These are phyloP conservation scores for Myxozyma udenii DNA, from an alignment of 805 yeast species.

Conservation along the genomic window DNA sequence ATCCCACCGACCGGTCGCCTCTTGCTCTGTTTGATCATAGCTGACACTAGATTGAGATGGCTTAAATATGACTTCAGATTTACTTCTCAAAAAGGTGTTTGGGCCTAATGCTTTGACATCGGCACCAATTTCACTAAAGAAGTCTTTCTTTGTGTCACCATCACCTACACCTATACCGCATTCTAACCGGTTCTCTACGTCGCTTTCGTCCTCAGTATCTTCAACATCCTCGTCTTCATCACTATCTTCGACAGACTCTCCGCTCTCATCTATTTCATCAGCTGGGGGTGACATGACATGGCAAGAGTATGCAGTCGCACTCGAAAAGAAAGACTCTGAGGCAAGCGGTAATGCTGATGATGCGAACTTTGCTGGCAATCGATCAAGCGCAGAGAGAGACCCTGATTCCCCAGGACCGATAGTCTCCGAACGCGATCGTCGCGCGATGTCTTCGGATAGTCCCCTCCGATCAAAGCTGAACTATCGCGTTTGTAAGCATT, in stretches of 20 bases:
- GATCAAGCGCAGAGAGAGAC: neutral
- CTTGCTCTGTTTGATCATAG: too few species aligned
- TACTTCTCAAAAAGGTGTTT: neutral
- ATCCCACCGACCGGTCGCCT: too few species aligned
- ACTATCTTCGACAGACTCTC: slow-evolving; percentile 14
- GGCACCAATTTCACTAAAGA: neutral
- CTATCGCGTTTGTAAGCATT: slow-evolving; percentile 49
- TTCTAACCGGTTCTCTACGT: neutral
- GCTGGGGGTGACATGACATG: slow-evolving; percentile 18
- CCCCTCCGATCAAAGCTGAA: slow-evolving; percentile 44
- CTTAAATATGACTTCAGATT: neutral
- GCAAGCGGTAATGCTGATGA: neutral
- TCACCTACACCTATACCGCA: neutral
- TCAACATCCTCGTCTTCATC: slow-evolving; percentile 19
- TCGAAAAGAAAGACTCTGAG: slow-evolving; percentile 11
- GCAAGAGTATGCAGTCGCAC: slow-evolving; percentile 23
- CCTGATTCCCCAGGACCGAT: slow-evolving; percentile 22
- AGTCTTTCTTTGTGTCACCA: neutral
- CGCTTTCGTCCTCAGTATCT: neutral
- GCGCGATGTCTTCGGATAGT: slow-evolving; percentile 29
- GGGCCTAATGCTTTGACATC: neutral
- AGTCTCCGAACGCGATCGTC: slow-evolving; percentile 17
- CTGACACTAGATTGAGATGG: too few species aligned
- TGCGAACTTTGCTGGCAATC: neutral
- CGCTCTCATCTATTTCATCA: slow-evolving; percentile 9